These are phyloP conservation scores for Luffa acutangula DNA, from an alignment of 306 rosid genomes.

Conservation along the genomic window DNA sequence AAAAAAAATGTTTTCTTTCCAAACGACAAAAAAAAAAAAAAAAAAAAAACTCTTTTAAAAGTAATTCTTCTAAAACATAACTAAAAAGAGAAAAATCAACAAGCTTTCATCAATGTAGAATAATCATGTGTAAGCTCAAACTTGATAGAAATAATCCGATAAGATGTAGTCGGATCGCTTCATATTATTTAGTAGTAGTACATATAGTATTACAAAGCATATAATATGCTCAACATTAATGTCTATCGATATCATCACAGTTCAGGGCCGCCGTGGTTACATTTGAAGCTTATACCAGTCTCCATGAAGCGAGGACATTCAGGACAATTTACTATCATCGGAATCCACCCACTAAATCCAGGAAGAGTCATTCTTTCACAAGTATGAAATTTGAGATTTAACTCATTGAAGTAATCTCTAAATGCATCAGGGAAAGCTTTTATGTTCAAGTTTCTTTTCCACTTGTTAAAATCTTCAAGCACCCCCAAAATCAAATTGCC, in stretches of 20 bases:
- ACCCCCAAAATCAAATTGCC: not conserved
- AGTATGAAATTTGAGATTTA: not conserved
- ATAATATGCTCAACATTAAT: not conserved
- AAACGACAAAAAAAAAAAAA: too few relatives aligned
- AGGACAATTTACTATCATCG: not conserved
- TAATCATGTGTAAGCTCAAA: too few relatives aligned
- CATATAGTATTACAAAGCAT: not conserved
- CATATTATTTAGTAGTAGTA: not conserved
- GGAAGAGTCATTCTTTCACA: conserved; percentile 1
- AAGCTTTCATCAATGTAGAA: too few relatives aligned
- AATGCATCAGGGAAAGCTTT: not conserved
- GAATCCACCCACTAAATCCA: conserved; percentile 4
- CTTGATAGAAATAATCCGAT: not conserved
- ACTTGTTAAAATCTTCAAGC: not conserved
- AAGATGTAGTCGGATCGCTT: not conserved
- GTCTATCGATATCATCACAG: not conserved
- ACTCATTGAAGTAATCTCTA: not conserved
- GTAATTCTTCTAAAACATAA: too few relatives aligned
- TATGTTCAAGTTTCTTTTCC: not conserved
- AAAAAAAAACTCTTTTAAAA: too few relatives aligned
- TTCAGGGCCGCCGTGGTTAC: not conserved
- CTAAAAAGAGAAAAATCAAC: too few relatives aligned
- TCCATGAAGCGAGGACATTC: conserved; percentile 1
- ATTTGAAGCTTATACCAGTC: not conserved
- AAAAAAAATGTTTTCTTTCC: too few relatives aligned